Conservation (phyloP, 2,329 filamentous ascomycete species). For the Stagonosporopsis rhizophila region DNA sequence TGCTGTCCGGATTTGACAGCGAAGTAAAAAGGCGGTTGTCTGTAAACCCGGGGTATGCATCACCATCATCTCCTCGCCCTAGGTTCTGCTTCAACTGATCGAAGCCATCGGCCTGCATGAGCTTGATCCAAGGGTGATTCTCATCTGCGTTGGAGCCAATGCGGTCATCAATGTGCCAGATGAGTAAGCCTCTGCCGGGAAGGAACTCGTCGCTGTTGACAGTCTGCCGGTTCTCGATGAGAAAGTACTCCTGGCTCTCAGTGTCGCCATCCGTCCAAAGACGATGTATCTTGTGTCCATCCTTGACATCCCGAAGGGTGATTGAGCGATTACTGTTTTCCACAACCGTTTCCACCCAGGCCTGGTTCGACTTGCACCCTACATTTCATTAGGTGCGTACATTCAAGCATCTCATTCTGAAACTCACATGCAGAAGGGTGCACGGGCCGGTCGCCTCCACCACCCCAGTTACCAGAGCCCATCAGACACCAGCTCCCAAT, state of each 20-base stretch:
- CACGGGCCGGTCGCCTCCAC: conserved; percentile 27
- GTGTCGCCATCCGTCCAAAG: conserved; percentile 32
- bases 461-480: conserved; percentile 30
- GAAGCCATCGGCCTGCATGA: conserved; percentile 35
- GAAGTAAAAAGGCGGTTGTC: conserved; percentile 24
- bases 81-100: conserved; percentile 20
- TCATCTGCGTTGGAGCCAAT: conserved; percentile 25
- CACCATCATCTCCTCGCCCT: conserved; percentile 27
- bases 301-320: conserved; percentile 31
- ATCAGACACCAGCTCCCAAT: no score
- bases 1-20: conserved; percentile 27
- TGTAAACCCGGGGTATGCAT: conserved; percentile 27
- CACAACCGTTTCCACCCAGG: conserved; percentile 26
- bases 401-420: background rate
- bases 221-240: conserved; percentile 31
- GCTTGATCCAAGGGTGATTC: conserved; percentile 28
- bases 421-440: conserved; percentile 37
- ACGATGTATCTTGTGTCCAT: conserved; percentile 23
- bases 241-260: conserved; percentile 28
- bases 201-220: conserved; percentile 29
- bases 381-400: background rate
- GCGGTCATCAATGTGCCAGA: conserved; percentile 35
- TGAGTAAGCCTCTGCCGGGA: conserved; percentile 29
- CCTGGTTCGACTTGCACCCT: no score
- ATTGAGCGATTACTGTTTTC: conserved; percentile 28